These are phyloP conservation scores for Cucurbita maxima DNA, from an alignment of 306 rosid species.

Conservation along the genomic window DNA sequence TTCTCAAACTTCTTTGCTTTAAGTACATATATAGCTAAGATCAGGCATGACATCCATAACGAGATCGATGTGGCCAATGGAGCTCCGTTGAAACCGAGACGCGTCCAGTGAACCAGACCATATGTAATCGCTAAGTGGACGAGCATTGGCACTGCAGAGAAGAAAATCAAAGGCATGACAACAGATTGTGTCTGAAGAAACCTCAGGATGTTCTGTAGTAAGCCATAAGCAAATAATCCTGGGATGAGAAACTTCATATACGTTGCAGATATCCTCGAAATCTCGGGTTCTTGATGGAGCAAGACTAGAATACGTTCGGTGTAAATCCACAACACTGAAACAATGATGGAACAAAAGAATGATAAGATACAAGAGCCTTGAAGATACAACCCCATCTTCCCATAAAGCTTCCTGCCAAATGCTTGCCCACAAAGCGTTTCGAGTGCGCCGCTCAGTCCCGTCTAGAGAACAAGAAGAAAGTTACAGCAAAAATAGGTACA, in stretches of 20 bases:
- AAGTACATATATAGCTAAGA: slow-evolving; percentile 24
- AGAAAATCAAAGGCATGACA: slow-evolving; percentile 35
- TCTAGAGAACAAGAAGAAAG: slow-evolving; percentile 16
- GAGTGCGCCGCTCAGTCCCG: slow-evolving; percentile 71
- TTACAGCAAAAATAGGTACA: neutral
- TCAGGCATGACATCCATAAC: slow-evolving; percentile 38
- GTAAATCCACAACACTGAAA: slow-evolving; percentile 42
- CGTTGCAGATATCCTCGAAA: slow-evolving; percentile 35
- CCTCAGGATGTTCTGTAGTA: slow-evolving; percentile 58
- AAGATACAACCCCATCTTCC: slow-evolving; percentile 50
- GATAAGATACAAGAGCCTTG: slow-evolving; percentile 57
- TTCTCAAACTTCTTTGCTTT: slow-evolving; percentile 25
- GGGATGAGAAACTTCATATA: slow-evolving; percentile 54
- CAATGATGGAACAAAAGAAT: slow-evolving; percentile 26
- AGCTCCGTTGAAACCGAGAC: slow-evolving; percentile 44
- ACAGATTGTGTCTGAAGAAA: slow-evolving; percentile 62
- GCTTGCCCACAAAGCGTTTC: slow-evolving; percentile 83
- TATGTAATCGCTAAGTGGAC: slow-evolving; percentile 35
- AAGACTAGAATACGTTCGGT: slow-evolving; percentile 43
- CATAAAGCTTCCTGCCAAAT: slow-evolving; percentile 43
- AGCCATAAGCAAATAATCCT: slow-evolving; percentile 45
- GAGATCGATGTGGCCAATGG: slow-evolving; percentile 47
- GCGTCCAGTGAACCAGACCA: slow-evolving; percentile 29
- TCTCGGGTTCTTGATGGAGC: slow-evolving; percentile 45
- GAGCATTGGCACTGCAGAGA: slow-evolving; percentile 36